Evolutionary conservation across 768 basidiomycete species (phyloP), one percentile per base, ranked within the genome.

Genomic region (Rhodotorula graminis): DNA sequence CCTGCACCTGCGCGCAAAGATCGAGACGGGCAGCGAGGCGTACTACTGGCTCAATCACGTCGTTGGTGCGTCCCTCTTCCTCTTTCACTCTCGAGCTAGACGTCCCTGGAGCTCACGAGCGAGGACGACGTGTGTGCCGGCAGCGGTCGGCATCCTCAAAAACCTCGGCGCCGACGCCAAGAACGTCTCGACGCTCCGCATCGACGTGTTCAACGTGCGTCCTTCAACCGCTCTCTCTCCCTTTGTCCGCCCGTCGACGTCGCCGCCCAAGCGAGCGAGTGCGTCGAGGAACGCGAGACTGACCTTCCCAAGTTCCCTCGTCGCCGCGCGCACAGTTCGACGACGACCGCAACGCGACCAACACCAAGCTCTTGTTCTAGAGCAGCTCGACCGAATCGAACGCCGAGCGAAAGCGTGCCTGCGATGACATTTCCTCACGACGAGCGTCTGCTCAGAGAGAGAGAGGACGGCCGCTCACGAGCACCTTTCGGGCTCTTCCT

Each of bases 21-120:
- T 70, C 47, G 69, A 70, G 37, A 70, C 69, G 40, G 58, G 62
- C 37, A 50, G 33, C 49, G 47, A 40, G 3, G 40, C 44, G 47
- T 40, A 59, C 56, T 70, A 70, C 40, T 64, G 57, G 56, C 46
- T 70, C 33, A 70, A 70, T 37, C 55, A 70, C 37, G 59, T 70
- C 29, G 56, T 70, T 29, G 69, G 68, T 69, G 11, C 55, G 68
- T 50, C 2, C 5, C 27, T 25, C 27, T 11, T 23, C 1, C 23
- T 3, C 47, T 47, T 5, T 49, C 21, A 21, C 18, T 3, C 47
- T 19, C 19, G 19, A 16, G 8, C 6, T 14, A 5, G 44, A 46
- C 8, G 11, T 6, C 44, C 2, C 5, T 2, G 2, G 11, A 46
- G 50, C 50, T 52, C 25, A 52, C 50, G 47, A 49, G 37, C 37